These are phyloP conservation scores for Hawksworthiomyces lignivorus DNA, from an alignment of 2,329 filamentous ascomycete species.

Conservation along the genomic window DNA sequence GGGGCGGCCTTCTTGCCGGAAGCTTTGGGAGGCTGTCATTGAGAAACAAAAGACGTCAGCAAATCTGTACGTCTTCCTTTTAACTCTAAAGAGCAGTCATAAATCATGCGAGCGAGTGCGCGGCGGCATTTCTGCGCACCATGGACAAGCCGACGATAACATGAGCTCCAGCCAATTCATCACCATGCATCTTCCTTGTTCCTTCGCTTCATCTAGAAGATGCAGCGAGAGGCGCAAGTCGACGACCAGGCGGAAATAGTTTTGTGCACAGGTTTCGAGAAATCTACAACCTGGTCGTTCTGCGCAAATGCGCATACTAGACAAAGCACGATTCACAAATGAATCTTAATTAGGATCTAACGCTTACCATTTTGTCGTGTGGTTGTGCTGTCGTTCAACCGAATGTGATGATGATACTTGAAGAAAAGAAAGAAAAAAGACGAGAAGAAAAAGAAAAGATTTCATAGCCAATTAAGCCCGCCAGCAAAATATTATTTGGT, in stretches of 20 bases:
- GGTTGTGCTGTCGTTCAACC: slow-evolving; percentile 32
- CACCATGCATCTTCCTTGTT: slow-evolving; percentile 27
- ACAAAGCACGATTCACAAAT: slow-evolving; percentile 20
- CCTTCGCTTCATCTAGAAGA: slow-evolving; percentile 26
- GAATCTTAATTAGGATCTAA: slow-evolving; percentile 15
- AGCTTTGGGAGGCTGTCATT: slow-evolving; percentile 98
- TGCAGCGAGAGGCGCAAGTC: slow-evolving; percentile 27
- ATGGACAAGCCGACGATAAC: slow-evolving; percentile 13
- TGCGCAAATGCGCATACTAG: slow-evolving; percentile 16
- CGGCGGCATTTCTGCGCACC: slow-evolving; percentile 45
- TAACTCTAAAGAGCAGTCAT: slow-evolving; percentile 76
- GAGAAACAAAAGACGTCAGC: slow-evolving; percentile 98
- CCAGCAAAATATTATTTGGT: slow-evolving; percentile 12
- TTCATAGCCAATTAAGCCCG: too few species aligned
- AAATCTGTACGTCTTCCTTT: slow-evolving; percentile 65
- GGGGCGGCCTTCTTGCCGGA: slow-evolving; percentile 94
- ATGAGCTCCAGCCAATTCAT: slow-evolving; percentile 59
- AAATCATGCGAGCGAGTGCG: slow-evolving; percentile 14
- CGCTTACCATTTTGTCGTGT: slow-evolving; percentile 54
- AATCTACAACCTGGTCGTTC: slow-evolving; percentile 14
- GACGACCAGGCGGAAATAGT: slow-evolving; percentile 8
- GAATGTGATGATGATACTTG: slow-evolving; percentile 17
- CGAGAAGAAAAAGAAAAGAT: slow-evolving; percentile 2
- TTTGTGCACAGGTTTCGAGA: slow-evolving; percentile 9
- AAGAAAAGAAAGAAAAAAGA: slow-evolving; percentile 16